phyloP scores from a whole-genome alignment of 257 asterid species.

The Solanum dulcamara region DNA sequence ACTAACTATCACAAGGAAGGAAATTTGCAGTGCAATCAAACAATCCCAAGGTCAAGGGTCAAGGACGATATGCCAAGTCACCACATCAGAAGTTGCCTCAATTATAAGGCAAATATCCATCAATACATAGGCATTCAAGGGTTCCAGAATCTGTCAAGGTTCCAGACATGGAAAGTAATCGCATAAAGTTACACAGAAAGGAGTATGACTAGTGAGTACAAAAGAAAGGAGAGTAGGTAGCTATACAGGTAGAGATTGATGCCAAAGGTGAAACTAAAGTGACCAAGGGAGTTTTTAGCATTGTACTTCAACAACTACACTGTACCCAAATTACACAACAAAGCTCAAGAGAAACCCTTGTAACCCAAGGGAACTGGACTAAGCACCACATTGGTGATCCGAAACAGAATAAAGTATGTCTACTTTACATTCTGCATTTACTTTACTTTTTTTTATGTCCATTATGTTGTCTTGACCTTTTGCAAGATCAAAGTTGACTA shows the following conservation, averaged over 20 bases:
- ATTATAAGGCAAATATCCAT: background rate
- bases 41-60: background rate
- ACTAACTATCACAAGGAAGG: background rate
- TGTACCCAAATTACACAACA: background rate
- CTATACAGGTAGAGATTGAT: background rate
- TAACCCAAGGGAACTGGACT: background rate
- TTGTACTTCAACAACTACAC: background rate
- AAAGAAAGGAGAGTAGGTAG: background rate
- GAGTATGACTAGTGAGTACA: background rate
- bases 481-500: background rate
- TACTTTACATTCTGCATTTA: background rate
- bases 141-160: background rate
- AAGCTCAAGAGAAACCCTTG: background rate
- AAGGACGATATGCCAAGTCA: background rate
- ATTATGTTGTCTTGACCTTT: background rate
- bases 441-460: background rate
- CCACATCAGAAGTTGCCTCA: background rate
- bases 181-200: background rate
- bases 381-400: background rate
- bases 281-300: background rate
- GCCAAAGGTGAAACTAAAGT: background rate
- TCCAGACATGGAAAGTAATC: background rate
- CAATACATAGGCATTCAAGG: background rate
- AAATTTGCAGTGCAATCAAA: background rate
- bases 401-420: background rate